Percentiles rank a stretch among this genome's conserved stretches.
Conservation (phyloP, 202 grass and related monocot genomes). For the Zoysia matrella region DNA sequence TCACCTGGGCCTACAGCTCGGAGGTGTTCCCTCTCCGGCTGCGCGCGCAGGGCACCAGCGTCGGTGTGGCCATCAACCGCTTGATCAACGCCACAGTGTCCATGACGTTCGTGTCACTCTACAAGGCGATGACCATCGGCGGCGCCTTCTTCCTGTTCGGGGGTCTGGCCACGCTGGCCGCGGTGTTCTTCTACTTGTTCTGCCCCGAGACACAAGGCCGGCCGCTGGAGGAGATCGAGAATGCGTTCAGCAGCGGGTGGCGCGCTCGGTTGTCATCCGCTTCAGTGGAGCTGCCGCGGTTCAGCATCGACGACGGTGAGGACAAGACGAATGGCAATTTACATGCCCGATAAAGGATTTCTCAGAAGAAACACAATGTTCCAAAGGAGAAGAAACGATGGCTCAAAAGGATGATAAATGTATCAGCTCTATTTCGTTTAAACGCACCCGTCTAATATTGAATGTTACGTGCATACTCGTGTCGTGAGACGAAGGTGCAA, state of each 20-base stretch:
- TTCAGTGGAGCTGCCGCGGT: slow-evolving; percentile 20
- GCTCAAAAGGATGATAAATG: no score
- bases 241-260: slow-evolving; percentile 47
- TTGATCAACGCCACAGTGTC: slow-evolving; percentile 59
- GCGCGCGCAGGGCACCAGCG: slow-evolving; percentile 63
- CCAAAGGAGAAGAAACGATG: no score
- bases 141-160: slow-evolving; percentile 76
- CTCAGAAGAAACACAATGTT: neutral
- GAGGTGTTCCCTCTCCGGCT: slow-evolving; percentile 75
- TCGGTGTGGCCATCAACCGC: slow-evolving; percentile 66
- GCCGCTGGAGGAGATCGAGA: slow-evolving; percentile 66
- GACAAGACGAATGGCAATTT: neutral
- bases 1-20: slow-evolving; percentile 71
- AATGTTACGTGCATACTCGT: no score
- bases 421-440: no score
- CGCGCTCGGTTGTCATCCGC: neutral
- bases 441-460: no score
- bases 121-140: slow-evolving; percentile 59
- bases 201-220: slow-evolving; percentile 67
- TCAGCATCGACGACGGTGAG: neutral
- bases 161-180: slow-evolving; percentile 44
- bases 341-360: neutral
- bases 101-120: slow-evolving; percentile 52
- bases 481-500: no score
- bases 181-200: slow-evolving; percentile 61